Evolutionary conservation across 169 alveolate genomes (phyloP).

Genomic region (Plasmodium sp.): DNA sequence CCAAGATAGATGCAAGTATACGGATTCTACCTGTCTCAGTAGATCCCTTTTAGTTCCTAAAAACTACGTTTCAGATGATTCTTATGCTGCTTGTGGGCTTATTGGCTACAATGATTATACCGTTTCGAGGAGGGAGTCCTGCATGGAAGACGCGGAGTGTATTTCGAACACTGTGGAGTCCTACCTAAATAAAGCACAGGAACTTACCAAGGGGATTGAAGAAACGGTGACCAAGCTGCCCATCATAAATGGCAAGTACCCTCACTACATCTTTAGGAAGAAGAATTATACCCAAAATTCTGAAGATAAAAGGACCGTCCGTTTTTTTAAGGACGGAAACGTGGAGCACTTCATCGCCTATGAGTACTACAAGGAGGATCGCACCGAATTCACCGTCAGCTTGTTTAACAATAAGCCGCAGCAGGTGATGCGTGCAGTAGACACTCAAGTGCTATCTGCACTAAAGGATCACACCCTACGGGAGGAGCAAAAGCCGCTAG

Average conservation of each 20-base stretch:
- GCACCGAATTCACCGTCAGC: slow-evolving; percentile 39
- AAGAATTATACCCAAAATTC: neutral
- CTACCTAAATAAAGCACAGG: slow-evolving; percentile 22
- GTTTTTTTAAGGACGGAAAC: neutral
- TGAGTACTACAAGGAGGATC: slow-evolving; percentile 46
- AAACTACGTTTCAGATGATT: neutral
- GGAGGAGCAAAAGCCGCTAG: neutral
- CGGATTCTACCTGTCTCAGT: slow-evolving; percentile 44
- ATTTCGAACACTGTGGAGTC: slow-evolving; percentile 20
- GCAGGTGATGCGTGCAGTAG: neutral
- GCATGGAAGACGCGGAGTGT: neutral
- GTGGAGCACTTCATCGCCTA: slow-evolving; percentile 47
- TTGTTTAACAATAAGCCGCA: neutral
- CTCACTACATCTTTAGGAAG: slow-evolving; percentile 45
- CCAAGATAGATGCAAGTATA: slow-evolving; percentile 1
- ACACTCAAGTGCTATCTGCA: neutral
- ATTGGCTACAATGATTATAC: slow-evolving; percentile 16
- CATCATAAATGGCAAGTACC: slow-evolving; percentile 59
- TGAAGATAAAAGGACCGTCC: slow-evolving; percentile 15
- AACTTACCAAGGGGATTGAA: slow-evolving; percentile 6
- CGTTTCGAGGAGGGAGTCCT: neutral
- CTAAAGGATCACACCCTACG: neutral
- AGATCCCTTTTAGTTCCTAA: slow-evolving; percentile 9
- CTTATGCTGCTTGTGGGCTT: slow-evolving; percentile 1
- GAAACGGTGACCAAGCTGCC: slow-evolving; percentile 38